phyloP scores from a whole-genome alignment of 345 rosid genomes.

The Rhodomyrtus tomentosa region DNA sequence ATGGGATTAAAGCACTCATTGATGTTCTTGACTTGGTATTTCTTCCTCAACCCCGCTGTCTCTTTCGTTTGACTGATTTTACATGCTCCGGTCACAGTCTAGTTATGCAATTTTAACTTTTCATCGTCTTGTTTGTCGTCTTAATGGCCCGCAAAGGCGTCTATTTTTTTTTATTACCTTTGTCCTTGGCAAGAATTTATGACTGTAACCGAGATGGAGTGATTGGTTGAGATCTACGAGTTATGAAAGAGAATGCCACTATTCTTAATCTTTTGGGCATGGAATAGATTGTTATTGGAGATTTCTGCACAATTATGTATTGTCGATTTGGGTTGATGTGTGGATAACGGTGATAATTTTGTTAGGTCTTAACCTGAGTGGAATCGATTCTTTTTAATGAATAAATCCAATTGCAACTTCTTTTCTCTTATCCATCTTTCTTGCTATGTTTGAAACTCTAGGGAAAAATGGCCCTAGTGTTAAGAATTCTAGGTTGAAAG shows the following conservation, averaged over 20 bases:
- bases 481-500: too few species aligned
- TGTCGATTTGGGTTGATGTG: background rate
- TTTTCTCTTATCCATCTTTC: too few species aligned
- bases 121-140: background rate
- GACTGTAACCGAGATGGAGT: background rate
- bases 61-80: background rate
- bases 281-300: background rate
- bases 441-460: too few species aligned
- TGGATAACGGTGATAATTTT: background rate
- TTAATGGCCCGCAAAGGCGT: background rate
- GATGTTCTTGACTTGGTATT: constrained; percentile 79
- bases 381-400: too few species aligned
- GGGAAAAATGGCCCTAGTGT: too few species aligned
- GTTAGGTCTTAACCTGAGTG: background rate
- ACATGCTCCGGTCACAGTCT: background rate
- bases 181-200: background rate
- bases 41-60: background rate
- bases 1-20: constrained; percentile 58
- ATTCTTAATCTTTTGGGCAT: background rate
- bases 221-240: background rate
- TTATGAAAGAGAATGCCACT: background rate
- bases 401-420: too few species aligned
- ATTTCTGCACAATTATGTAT: background rate
- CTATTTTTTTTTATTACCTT: background rate
- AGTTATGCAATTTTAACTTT: background rate